Conservation (phyloP, 805 yeast species). For the Priceomyces haplophilus region DNA sequence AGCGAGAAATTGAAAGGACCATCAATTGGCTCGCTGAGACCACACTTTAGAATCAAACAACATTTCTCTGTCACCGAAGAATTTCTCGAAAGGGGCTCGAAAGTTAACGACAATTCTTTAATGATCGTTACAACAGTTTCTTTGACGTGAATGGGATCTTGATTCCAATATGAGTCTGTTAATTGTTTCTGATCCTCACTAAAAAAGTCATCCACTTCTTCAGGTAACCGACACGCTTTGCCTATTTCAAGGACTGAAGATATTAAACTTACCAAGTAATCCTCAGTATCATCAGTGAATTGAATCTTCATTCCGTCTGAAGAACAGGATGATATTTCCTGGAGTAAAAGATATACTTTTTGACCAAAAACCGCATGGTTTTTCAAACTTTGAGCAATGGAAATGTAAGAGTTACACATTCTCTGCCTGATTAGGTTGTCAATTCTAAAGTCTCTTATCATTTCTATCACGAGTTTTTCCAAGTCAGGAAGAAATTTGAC, state of each 20-base stretch:
- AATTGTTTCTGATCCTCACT: constrained; percentile 29
- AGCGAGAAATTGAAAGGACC: constrained; percentile 64
- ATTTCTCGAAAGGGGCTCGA: constrained; percentile 36
- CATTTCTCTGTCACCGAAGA: constrained; percentile 59
- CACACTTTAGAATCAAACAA: constrained; percentile 59
- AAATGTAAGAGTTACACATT: constrained; percentile 59
- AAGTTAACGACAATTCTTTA: constrained; percentile 39
- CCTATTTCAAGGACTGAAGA: constrained; percentile 69
- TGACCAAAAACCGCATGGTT: constrained; percentile 38
- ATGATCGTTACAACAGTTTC: constrained; percentile 40
- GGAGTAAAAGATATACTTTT: constrained; percentile 18
- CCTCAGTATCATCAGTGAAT: constrained; percentile 26
- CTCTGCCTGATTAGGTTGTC: constrained; percentile 54
- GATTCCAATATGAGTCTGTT: constrained; percentile 41
- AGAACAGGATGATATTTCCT: constrained; percentile 23
- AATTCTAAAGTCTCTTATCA: constrained; percentile 39
- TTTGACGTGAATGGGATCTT: constrained; percentile 48
- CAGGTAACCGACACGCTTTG: constrained; percentile 63
- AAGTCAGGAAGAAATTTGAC: constrained; percentile 44
- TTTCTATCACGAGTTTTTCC: constrained; percentile 45
- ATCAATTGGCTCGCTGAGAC: constrained; percentile 57
- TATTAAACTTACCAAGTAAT: constrained; percentile 55
- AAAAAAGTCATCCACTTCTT: constrained; percentile 41
- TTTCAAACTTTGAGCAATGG: constrained; percentile 54
- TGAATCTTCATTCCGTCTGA: constrained; percentile 3